Evolutionary conservation across 345 rosid genomes (phyloP).

Genomic region (Reutealis trisperma): DNA sequence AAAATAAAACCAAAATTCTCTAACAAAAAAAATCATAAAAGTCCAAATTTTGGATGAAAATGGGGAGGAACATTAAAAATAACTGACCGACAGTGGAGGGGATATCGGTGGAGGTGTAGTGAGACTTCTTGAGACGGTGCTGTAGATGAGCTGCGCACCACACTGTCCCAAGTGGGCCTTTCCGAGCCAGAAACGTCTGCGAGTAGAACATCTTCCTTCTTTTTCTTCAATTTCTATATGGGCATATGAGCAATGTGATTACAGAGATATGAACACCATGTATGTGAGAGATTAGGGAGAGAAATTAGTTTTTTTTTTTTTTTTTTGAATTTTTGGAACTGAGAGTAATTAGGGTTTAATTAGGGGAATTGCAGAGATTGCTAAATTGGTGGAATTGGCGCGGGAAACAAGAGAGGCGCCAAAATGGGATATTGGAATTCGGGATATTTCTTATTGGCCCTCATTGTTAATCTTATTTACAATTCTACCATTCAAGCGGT

Average conservation of each 20-base stretch:
- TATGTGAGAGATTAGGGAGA: neutral
- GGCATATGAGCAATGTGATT: neutral
- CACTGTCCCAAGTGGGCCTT: constrained; percentile 77
- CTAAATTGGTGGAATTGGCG: neutral
- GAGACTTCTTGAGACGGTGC: constrained; percentile 75
- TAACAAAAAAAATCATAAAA: neutral
- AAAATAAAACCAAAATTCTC: neutral
- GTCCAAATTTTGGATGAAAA: neutral
- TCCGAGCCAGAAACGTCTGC: constrained; percentile 65
- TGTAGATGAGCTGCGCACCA: constrained; percentile 93
- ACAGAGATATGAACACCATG: neutral
- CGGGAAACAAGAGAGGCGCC: constrained; percentile 6
- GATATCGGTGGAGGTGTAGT: constrained; percentile 71
- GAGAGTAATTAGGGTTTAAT: neutral
- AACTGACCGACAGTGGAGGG: constrained; percentile 66
- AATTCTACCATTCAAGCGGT: neutral
- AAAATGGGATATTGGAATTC: neutral
- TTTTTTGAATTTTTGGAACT: too few species aligned
- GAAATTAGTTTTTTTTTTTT: neutral
- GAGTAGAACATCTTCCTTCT: constrained; percentile 66
- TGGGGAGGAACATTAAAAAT: constrained; percentile 10
- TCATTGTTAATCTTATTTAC: neutral
- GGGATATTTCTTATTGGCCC: neutral
- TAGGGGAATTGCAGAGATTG: neutral
- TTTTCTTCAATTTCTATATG: neutral